A percentile compares a stretch with the other conserved stretches of the same genome.
These are phyloP conservation scores for Neonectria punicea DNA, from an alignment of 2,329 filamentous ascomycete genomes.

Conservation along the genomic window DNA sequence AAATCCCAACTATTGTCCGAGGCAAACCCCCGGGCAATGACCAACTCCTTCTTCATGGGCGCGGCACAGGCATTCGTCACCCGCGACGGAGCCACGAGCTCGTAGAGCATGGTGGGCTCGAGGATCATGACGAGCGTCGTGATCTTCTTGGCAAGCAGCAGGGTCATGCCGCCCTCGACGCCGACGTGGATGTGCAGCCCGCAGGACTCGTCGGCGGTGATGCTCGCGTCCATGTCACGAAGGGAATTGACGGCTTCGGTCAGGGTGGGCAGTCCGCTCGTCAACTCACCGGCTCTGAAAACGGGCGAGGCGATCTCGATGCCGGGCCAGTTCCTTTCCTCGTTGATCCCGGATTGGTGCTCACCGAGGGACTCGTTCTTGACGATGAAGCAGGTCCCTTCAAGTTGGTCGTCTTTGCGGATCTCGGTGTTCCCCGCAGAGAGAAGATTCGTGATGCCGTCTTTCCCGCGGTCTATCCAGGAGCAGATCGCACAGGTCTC, in stretches of 20 bases:
- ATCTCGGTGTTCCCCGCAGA: background rate
- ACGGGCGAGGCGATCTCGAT: slow-evolving; percentile 38
- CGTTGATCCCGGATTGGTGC: background rate
- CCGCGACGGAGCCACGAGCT: slow-evolving; percentile 10
- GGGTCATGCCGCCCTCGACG: slow-evolving; percentile 33
- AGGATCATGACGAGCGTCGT: slow-evolving; percentile 34
- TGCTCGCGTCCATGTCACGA: slow-evolving; percentile 10
- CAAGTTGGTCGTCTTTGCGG: background rate
- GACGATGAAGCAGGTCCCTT: slow-evolving; percentile 28
- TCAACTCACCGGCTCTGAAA: slow-evolving; percentile 30
- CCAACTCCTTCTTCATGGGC: slow-evolving; percentile 4
- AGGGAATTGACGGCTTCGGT: slow-evolving; percentile 18
- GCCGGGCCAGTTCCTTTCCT: slow-evolving; percentile 18
- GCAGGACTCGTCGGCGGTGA: slow-evolving; percentile 33
- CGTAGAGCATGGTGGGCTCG: slow-evolving; percentile 31
- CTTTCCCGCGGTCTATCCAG: background rate
- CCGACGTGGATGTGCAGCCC: slow-evolving; percentile 44
- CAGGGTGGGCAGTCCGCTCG: slow-evolving; percentile 22
- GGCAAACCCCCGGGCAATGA: background rate
- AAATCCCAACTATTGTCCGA: background rate
- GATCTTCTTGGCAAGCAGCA: slow-evolving; percentile 38
- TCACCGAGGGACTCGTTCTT: slow-evolving; percentile 19
- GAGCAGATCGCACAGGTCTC: background rate
- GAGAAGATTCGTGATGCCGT: background rate
- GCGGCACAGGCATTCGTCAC: background rate